Base-by-base conservation (phyloP, 1,139 yeast species). In the Magnusiomyces suaveolens region DNA sequence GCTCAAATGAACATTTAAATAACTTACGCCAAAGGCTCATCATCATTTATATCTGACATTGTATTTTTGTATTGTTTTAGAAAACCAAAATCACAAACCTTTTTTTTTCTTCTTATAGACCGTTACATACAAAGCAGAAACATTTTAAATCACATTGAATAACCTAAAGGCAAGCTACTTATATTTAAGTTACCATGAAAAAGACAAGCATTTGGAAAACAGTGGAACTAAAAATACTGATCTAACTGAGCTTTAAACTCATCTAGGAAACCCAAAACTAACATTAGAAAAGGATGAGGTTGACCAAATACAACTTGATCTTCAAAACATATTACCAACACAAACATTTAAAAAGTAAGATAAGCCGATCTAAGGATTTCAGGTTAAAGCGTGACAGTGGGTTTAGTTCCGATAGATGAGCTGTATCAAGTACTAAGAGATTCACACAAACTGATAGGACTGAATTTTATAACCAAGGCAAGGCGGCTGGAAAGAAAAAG, bases 251-350 rank as follows among this genome's bases (percentile, higher is more conserved):
- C n/a, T n/a, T n/a, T n/a, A n/a, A n/a, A 39, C 52, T 57, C 46
- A 66, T 64, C 54, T 59, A 69, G 59, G 55, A 57, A 16, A 63
- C 64, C 3, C 68, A 66, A 48, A 59, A 59, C 12, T 69, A 3
- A 52, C 56, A 2, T 55, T 52, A n/a, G 59, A 60, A 32, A 63
- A 64, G 51, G 59, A 58, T 33, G 63, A 62, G n/a, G 63, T 66
- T 1, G 72, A 69, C 54, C 54, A 55, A 14, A 56, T 63, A 26
- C 62, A 64, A 39, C 60, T 68, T 18, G 67, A 65, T 26, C 61
- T 68, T 24, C 72, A 69, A 54, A 68, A 70, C 52, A 62, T 54
- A 63, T 26, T 69, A 69, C 55, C 66, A 68, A 55, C 72, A 68
- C 50, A 61, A 64, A 52, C 68, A 68, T 54, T 59, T 70, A 43